Evolutionary conservation across 148 eudicot genomes (phyloP).

Genomic region (Talinum fruticosum): DNA sequence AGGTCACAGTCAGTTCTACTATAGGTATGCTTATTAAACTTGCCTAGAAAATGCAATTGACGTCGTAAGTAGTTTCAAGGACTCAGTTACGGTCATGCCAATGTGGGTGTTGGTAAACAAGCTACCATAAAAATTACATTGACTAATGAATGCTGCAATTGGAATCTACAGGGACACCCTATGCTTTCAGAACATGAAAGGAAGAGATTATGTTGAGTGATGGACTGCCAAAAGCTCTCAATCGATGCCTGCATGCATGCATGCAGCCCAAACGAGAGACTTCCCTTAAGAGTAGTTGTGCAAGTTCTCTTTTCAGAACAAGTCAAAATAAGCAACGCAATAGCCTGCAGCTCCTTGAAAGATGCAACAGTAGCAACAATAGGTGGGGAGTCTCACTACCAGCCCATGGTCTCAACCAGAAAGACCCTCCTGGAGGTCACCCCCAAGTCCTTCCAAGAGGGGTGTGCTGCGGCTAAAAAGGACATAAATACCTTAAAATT

Average conservation of each 20-base stretch:
- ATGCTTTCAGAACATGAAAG: slow-evolving; percentile 91
- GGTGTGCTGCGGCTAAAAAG: slow-evolving; percentile 86
- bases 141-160: not conserved
- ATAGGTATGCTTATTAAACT: not conserved
- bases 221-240: slow-evolving; percentile 98
- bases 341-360: slow-evolving; percentile 67
- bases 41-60: not conserved
- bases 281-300: slow-evolving; percentile 83
- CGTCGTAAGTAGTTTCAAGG: too few relatives aligned
- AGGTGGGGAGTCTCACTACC: slow-evolving; percentile 48
- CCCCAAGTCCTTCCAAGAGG: slow-evolving; percentile 98
- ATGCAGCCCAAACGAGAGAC: slow-evolving; percentile 95
- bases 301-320: slow-evolving; percentile 98
- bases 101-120: not conserved
- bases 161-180: slow-evolving; percentile 74
- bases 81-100: not conserved
- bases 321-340: slow-evolving; percentile 79
- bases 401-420: slow-evolving; percentile 60
- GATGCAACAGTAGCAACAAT: slow-evolving; percentile 31
- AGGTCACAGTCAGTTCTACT: not conserved
- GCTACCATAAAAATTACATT: not conserved
- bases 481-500: slow-evolving; percentile 90
- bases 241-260: slow-evolving; percentile 97
- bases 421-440: slow-evolving; percentile 86
- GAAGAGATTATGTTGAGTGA: slow-evolving; percentile 79